phyloP scores from a whole-genome alignment of 1,284 basidiomycete genomes.

The Cutaneotrichosporon curvatum region DNA sequence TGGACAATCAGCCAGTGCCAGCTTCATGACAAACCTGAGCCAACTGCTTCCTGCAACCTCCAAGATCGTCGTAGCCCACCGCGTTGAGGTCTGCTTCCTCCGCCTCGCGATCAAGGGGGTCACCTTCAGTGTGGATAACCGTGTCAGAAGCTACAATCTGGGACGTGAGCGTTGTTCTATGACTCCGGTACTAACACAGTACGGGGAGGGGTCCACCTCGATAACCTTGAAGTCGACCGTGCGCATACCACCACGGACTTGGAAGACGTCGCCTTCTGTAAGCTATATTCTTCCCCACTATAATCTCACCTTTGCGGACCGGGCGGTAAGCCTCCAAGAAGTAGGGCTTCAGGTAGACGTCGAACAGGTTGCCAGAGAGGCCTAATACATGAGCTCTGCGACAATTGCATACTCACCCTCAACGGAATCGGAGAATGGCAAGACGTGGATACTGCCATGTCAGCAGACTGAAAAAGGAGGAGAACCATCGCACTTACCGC shows the following conservation, averaged over 20 bases:
- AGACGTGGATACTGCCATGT: constrained; percentile 65
- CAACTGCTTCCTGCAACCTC: constrained; percentile 98
- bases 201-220: constrained; percentile 39
- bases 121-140: constrained; percentile 65
- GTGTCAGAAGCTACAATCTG: constrained; percentile 43
- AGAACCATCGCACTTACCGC: constrained; percentile 47
- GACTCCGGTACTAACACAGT: constrained; percentile 35
- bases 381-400: constrained; percentile 16
- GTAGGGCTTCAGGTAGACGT: constrained; percentile 97
- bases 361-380: constrained; percentile 95
- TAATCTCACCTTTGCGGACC: constrained; percentile 40
- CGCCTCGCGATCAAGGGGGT: constrained; percentile 97
- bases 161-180: too few species aligned
- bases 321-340: constrained; percentile 75
- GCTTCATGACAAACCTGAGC: constrained; percentile 83
- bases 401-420: constrained; percentile 52
- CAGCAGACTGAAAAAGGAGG: constrained; percentile 1
- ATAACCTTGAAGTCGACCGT: constrained; percentile 93
- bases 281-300: too few species aligned
- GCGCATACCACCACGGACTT: constrained; percentile 93
- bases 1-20: constrained; percentile 11
- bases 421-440: constrained; percentile 97
- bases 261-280: constrained; percentile 84
- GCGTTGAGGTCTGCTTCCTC: constrained; percentile 95
- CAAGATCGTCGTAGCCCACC: constrained; percentile 98